Base-by-base conservation (phyloP, 768 basidiomycete genomes). In the Suillus sp. region DNA sequence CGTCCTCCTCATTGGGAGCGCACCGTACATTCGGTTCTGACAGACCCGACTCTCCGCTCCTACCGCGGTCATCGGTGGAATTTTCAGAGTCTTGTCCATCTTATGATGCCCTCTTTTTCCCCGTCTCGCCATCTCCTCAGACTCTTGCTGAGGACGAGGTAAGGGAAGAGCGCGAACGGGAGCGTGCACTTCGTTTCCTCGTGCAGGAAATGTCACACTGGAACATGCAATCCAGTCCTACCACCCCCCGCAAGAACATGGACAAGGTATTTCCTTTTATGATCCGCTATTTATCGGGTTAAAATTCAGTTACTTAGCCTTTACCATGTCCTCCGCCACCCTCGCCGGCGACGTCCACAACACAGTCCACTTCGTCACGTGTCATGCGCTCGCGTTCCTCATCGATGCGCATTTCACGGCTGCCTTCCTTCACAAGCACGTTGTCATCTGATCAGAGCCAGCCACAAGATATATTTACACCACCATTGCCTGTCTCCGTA, bases 31-130 rank as follows among this genome's bases (percentile, higher is more conserved):
- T 67, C 60, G 61, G 65, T 61, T 57, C 51, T 30, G 72, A 74
- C 66, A 68, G 74, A 9, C 73, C 73, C 0, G 74, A 75, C 45
- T 76, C 73, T 0, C 73, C 73, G 0, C 71, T 74, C 30, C 73
- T 74, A 60, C 74, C 74, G 3, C 69, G 71, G 27, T 2, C 34
- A 27, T 74, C 73, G 25, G 43, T 54, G n/a, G 73, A 74, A 10
- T 65, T 67, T 30, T 60, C 40, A 20, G 63, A 60, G 20, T 30
- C 60, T 22, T 61, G 65, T 63, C 76, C 74, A 4, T 78, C 72
- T 10, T 73, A 73, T 43, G 77, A 79, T 50, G 66, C 75, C 34
- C 71, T 76, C 59, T 76, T 79, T 62, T 75, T 79, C 43, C 75
- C 77, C 1, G 60, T 62, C 0, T 58, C 70, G 13, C 20, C 67